A percentile compares a stretch with the other conserved stretches of the same genome.
Evolutionary conservation across 2,329 filamentous ascomycete species (phyloP).

Genomic region (Cladosporium sphaerospermum): DNA sequence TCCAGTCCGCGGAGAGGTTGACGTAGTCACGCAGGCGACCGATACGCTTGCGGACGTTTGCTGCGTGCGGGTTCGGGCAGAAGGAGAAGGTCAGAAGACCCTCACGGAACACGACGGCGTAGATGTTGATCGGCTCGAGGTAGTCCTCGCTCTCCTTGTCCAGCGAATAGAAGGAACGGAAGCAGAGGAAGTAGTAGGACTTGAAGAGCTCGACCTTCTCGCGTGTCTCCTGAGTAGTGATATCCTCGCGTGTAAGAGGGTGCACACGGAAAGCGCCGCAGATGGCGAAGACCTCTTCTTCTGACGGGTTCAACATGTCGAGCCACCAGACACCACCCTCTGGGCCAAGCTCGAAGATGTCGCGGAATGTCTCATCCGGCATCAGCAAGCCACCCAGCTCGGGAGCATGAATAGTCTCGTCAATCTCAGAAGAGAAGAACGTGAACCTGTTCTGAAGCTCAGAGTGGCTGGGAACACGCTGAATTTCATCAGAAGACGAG

Average conservation of each 20-base stretch:
- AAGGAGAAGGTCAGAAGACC: conserved; percentile 95
- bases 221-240: conserved; percentile 86
- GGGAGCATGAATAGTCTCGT: conserved; percentile 85
- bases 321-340: conserved; percentile 96
- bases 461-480: conserved; percentile 19
- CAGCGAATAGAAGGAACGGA: conserved; percentile 83
- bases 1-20: conserved; percentile 92
- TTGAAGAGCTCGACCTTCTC: conserved; percentile 98
- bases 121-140: conserved; percentile 91
- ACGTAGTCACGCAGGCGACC: conserved; percentile 91
- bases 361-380: conserved; percentile 81
- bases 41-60: conserved; percentile 86
- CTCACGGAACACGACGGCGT: conserved; percentile 93
- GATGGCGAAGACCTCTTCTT: conserved; percentile 79
- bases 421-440: conserved; percentile 93
- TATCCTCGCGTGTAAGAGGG: conserved; percentile 92
- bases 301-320: conserved; percentile 83
- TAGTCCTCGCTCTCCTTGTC: conserved; percentile 75
- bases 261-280: conserved; percentile 95
- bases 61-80: conserved; percentile 75
- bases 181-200: conserved; percentile 96
- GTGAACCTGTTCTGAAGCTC: conserved; percentile 70
- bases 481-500: conserved; percentile 22
- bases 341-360: conserved; percentile 68
- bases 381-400: conserved; percentile 84